These are phyloP conservation scores for Lyophyllum atratum DNA, from an alignment of 768 basidiomycete genomes.

Conservation along the genomic window DNA sequence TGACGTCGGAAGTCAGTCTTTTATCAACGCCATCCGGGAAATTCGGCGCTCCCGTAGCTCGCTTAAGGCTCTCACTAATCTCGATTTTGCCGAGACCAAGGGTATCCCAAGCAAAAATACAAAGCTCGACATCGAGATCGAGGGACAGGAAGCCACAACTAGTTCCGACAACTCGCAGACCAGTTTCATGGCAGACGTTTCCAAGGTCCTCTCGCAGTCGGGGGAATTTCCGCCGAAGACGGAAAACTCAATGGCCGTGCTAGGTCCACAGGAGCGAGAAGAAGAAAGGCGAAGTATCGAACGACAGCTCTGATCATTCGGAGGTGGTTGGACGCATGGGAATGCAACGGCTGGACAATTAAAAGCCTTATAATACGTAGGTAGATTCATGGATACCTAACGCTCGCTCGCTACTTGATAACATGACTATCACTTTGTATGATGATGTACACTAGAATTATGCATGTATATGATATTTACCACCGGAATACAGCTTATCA, in stretches of 20 bases:
- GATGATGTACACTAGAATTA: no score
- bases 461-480: no score
- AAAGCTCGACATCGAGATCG: not conserved
- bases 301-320: not conserved
- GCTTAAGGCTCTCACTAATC: not conserved
- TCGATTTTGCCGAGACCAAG: not conserved
- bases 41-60: not conserved
- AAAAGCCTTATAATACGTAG: not conserved
- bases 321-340: not conserved
- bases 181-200: not conserved
- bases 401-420: no score
- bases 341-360: no score
- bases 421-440: no score
- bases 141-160: not conserved
- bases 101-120: not conserved
- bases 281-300: not conserved
- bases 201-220: not conserved
- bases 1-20: not conserved
- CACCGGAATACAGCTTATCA: no score
- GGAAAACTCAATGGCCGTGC: no score
- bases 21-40: not conserved
- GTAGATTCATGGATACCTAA: no score
- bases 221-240: not conserved
- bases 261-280: not conserved
- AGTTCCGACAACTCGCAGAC: not conserved